Conservation (phyloP, 1,284 basidiomycete species). For the Rugosomyces carneus region DNA sequence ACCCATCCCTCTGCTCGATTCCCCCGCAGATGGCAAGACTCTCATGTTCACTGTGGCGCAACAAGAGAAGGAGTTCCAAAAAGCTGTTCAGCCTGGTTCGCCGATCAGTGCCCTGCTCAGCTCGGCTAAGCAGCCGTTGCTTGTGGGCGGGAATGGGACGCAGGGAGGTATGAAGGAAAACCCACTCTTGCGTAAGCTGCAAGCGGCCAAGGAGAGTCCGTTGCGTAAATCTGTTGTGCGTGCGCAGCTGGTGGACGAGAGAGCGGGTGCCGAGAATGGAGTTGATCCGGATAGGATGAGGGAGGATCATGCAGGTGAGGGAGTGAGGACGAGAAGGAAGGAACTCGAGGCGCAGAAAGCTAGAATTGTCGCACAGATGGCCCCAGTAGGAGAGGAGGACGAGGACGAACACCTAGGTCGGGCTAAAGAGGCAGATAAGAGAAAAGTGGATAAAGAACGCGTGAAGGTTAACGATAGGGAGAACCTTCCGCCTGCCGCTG, state of each 20-base stretch:
- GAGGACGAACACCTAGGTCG: conserved; percentile 31
- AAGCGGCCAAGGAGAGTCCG: conserved; percentile 37
- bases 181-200: conserved; percentile 41
- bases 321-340: conserved; percentile 52
- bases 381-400: conserved; percentile 48
- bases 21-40: conserved; percentile 29
- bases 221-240: conserved; percentile 23
- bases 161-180: conserved; percentile 37
- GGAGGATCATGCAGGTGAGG: conserved; percentile 36
- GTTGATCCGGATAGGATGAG: conserved; percentile 23
- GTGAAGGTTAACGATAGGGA: conserved; percentile 21
- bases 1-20: conserved; percentile 14
- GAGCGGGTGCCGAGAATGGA: conserved; percentile 38
- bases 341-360: conserved; percentile 84
- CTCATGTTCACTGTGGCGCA: conserved; percentile 65
- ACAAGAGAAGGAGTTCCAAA: conserved; percentile 94
- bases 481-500: conserved; percentile 25
- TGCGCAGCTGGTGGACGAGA: conserved; percentile 33
- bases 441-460: conserved; percentile 4
- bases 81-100: conserved; percentile 90
- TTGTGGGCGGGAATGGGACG: conserved; percentile 50
- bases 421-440: conserved; percentile 29
- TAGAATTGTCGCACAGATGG: conserved; percentile 87
- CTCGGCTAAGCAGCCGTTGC: conserved; percentile 82
- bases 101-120: conserved; percentile 90